Evolutionary conservation across 1,139 yeast genomes (phyloP).

Genomic region (Lodderomyces beijingensis): DNA sequence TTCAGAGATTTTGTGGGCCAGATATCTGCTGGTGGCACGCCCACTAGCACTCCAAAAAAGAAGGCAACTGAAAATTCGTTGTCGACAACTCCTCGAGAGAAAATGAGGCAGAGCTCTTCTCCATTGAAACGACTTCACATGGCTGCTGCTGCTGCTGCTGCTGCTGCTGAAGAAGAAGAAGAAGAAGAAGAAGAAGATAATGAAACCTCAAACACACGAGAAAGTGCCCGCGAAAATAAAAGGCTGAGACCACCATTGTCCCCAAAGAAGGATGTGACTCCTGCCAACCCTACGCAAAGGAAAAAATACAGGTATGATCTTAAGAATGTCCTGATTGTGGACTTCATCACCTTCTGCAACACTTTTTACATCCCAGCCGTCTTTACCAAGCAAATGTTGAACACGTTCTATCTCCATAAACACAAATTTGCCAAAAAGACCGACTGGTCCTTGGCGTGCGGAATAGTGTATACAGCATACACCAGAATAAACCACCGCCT

Average conservation of each 20-base stretch:
- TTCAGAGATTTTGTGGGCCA: constrained; percentile 36
- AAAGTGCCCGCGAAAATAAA: no score
- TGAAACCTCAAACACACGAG: not conserved
- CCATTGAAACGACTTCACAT: constrained; percentile 12
- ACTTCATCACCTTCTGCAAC: constrained; percentile 57
- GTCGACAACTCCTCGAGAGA: constrained; percentile 2
- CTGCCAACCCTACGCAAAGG: constrained; percentile 3
- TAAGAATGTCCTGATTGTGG: constrained; percentile 37
- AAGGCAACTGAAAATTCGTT: not conserved
- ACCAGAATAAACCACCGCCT: constrained; percentile 48
- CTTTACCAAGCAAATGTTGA: constrained; percentile 46
- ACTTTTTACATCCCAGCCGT: constrained; percentile 57
- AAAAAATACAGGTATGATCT: constrained; percentile 21
- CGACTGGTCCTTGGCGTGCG: constrained; percentile 69
- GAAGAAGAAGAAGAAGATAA: not conserved
- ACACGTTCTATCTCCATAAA: constrained; percentile 47
- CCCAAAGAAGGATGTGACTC: constrained; percentile 9
- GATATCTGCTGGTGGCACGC: constrained; percentile 30
- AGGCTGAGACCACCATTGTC: no score
- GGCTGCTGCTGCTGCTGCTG: not conserved
- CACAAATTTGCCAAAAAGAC: constrained; percentile 49
- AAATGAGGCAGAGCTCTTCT: constrained; percentile 10
- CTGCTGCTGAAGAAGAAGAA: not conserved
- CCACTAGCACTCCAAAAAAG: constrained; percentile 19
- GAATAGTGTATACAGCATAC: constrained; percentile 57